These are phyloP conservation scores for Closterium sp. DNA, from an alignment of 139 green algal genomes.

Conservation along the genomic window DNA sequence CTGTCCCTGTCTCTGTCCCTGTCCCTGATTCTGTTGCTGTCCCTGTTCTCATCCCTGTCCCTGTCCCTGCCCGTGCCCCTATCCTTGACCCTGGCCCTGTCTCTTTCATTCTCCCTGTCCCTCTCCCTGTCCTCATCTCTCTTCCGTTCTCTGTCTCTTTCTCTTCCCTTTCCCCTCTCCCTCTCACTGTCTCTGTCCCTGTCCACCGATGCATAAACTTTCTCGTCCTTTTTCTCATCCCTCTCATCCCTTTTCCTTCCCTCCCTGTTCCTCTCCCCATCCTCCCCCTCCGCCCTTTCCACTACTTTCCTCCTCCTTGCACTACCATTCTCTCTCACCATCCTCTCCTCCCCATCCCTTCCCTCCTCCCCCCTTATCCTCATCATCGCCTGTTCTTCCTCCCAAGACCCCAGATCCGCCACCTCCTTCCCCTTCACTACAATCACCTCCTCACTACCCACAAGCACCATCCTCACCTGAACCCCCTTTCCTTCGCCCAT, in stretches of 20 bases:
- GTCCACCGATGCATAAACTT: neutral
- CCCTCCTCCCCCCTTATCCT: neutral
- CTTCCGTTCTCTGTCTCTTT: neutral
- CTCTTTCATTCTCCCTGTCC: neutral
- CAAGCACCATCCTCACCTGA: slow-evolving; percentile 39
- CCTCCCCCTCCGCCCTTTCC: neutral
- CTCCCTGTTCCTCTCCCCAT: neutral
- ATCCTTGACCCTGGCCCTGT: slow-evolving; percentile 5
- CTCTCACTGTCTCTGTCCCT: neutral
- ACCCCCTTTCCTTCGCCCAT: slow-evolving; percentile 29
- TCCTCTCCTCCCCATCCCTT: neutral
- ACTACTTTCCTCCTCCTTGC: neutral
- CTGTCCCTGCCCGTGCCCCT: neutral
- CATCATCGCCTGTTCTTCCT: slow-evolving; percentile 26
- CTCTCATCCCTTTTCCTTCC: neutral
- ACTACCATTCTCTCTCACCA: too few relatives aligned
- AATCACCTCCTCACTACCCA: slow-evolving; percentile 44
- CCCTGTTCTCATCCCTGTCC: neutral
- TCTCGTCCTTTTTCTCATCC: slow-evolving; percentile 6
- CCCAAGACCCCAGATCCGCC: slow-evolving; percentile 47
- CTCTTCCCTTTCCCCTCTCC: neutral
- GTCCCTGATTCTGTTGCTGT: slow-evolving; percentile 13
- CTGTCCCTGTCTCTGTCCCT: neutral
- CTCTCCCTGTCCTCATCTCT: neutral
- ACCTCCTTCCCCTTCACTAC: slow-evolving; percentile 45